Evolutionary conservation across 495 filamentous ascomycete genomes (phyloP).

Genomic region (Penicillium desertorum): DNA sequence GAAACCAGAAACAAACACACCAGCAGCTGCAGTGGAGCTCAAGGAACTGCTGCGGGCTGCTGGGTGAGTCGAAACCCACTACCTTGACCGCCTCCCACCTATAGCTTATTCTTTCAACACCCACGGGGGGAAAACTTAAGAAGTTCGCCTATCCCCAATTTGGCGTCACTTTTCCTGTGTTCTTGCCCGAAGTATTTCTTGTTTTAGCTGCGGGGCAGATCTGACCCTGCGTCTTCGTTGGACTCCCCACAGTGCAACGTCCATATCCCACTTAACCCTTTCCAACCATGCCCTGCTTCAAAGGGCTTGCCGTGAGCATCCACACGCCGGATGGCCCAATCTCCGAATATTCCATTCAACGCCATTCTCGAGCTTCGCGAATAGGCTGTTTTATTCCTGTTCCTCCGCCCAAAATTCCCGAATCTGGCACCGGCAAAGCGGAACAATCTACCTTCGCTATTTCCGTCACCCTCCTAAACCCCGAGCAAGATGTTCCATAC

Average conservation of each 20-base stretch:
- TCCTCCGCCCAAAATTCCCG: conserved; percentile 75
- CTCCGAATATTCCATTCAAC: conserved; percentile 90
- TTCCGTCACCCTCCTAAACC: conserved; percentile 91
- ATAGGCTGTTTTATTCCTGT: conserved; percentile 98
- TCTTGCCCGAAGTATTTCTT: conserved; percentile 5
- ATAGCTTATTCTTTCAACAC: conserved; percentile 19
- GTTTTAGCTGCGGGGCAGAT: conserved; percentile 6
- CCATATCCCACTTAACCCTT: conserved; percentile 10
- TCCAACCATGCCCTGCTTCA: conserved; percentile 87
- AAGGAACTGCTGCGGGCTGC: conserved; percentile 27
- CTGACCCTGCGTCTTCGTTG: conserved; percentile 9
- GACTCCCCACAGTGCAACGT: conserved; percentile 10
- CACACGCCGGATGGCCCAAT: conserved; percentile 87
- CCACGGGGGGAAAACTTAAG: conserved; percentile 19
- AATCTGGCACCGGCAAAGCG: conserved; percentile 64
- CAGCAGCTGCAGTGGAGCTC: conserved; percentile 33
- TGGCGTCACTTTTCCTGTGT: conserved; percentile 8
- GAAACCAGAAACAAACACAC: conserved; percentile 15
- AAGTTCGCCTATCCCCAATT: conserved; percentile 11
- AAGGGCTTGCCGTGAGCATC: conserved; percentile 94
- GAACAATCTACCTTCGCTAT: conserved; percentile 95
- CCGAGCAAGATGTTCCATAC: conserved; percentile 84
- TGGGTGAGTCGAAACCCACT: conserved; percentile 24
- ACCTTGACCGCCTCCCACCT: conserved; percentile 31
- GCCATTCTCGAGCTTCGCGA: conserved; percentile 82